phyloP scores from a whole-genome alignment of 768 basidiomycete genomes.

The Mycena kentingensis region DNA sequence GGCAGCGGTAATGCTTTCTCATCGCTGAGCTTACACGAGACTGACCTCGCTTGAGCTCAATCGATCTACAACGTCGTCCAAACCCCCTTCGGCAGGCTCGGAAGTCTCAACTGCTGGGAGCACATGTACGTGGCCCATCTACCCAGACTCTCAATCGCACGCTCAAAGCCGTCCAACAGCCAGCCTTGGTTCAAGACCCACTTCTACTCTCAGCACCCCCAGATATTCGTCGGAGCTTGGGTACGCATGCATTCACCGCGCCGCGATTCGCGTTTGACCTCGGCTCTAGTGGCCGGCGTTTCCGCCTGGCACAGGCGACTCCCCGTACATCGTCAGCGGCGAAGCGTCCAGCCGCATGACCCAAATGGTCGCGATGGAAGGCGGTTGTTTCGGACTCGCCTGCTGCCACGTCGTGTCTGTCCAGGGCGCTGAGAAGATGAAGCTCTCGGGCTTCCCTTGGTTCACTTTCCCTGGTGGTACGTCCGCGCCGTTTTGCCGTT shows the following conservation, averaged over 20 bases:
- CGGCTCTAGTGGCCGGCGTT: conserved; percentile 38
- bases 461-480: conserved; percentile 30
- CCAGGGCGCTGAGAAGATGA: conserved; percentile 33
- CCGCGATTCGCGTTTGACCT: too few species aligned
- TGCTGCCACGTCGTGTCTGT: conserved; percentile 33
- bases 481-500: neutral
- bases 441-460: conserved; percentile 32
- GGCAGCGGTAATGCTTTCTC: conserved; percentile 27
- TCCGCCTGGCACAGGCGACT: conserved; percentile 26
- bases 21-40: neutral
- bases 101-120: conserved; percentile 35
- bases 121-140: conserved; percentile 27
- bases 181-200: conserved; percentile 35
- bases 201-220: conserved; percentile 34
- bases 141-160: neutral
- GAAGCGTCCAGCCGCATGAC: conserved; percentile 34
- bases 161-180: conserved; percentile 18
- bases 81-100: conserved; percentile 30
- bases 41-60: conserved; percentile 24
- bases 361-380: conserved; percentile 34
- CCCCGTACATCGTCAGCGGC: conserved; percentile 33
- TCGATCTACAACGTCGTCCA: conserved; percentile 34
- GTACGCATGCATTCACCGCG: too few species aligned
- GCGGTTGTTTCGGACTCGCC: conserved; percentile 32
- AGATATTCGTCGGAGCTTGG: conserved; percentile 34